A percentile compares a stretch with the other conserved stretches of the same genome.
phyloP scores from a whole-genome alignment of 176 grass and related monocot species.

The Triticum dicoccoides region DNA sequence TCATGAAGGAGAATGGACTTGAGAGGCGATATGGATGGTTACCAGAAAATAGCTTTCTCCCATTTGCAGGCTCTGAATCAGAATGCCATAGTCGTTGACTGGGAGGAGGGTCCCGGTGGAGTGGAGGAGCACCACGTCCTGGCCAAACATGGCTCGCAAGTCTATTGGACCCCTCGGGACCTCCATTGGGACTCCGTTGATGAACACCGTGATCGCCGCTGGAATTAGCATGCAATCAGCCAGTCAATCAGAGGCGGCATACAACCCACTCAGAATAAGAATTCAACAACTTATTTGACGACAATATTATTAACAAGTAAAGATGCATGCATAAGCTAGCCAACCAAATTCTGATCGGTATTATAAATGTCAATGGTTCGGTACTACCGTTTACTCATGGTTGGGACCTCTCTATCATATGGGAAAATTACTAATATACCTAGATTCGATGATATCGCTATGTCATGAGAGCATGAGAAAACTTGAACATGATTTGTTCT shows the following conservation, averaged over 20 bases:
- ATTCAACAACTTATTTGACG: slow-evolving; percentile 1
- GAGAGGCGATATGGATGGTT: slow-evolving; percentile 33
- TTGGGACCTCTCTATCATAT: slow-evolving; percentile 16
- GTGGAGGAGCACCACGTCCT: slow-evolving; percentile 81
- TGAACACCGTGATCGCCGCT: slow-evolving; percentile 97
- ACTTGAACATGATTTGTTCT: background rate
- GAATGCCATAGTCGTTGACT: slow-evolving; percentile 75
- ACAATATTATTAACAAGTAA: slow-evolving; percentile 17
- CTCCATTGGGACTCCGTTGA: slow-evolving; percentile 80
- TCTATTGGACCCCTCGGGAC: slow-evolving; percentile 78
- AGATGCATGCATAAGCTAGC: slow-evolving; percentile 8
- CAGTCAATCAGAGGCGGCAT: slow-evolving; percentile 29
- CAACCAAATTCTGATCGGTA: slow-evolving; percentile 2
- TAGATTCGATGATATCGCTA: background rate
- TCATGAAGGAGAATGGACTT: background rate
- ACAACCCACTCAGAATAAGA: background rate
- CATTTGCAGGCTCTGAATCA: slow-evolving; percentile 89
- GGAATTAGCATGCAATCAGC: slow-evolving; percentile 43
- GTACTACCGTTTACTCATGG: slow-evolving; percentile 2
- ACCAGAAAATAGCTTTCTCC: slow-evolving; percentile 96
- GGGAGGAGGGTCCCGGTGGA: slow-evolving; percentile 76
- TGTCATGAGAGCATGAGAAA: background rate
- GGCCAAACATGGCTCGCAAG: slow-evolving; percentile 78
- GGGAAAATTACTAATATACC: background rate
- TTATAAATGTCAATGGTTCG: slow-evolving; percentile 7